Evolutionary conservation across 169 alveolate genomes (phyloP).

Genomic region (Plasmodium malariae): DNA sequence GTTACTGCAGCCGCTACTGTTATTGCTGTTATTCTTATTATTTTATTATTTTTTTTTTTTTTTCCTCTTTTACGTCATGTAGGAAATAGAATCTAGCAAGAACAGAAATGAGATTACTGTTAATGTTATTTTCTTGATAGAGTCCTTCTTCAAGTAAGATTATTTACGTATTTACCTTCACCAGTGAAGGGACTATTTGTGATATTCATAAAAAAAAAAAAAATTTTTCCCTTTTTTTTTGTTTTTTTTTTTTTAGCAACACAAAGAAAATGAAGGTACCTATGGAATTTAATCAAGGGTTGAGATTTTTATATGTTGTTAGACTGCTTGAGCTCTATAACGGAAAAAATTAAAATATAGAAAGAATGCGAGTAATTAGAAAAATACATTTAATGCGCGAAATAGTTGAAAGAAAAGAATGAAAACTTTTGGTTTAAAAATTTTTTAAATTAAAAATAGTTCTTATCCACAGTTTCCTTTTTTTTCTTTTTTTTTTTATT

Average conservation of each 20-base stretch:
- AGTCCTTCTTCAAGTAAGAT: constrained; percentile 59
- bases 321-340: constrained; percentile 63
- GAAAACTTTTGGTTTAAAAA: too few species aligned
- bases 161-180: background rate
- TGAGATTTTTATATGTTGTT: constrained; percentile 43
- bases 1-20: background rate
- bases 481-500: too few species aligned
- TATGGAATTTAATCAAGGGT: constrained; percentile 47
- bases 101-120: constrained; percentile 44
- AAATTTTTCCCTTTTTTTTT: background rate
- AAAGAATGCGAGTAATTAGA: too few species aligned
- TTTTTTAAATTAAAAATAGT: too few species aligned
- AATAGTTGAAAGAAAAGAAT: too few species aligned
- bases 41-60: background rate
- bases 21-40: background rate
- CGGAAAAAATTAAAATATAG: constrained; percentile 8
- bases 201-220: too few species aligned
- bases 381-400: too few species aligned
- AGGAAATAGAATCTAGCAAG: constrained; percentile 45
- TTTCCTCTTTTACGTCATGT: background rate
- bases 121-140: constrained; percentile 42
- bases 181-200: background rate
- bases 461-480: too few species aligned
- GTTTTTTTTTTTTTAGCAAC: constrained; percentile 28
- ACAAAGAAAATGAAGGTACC: constrained; percentile 55